Evolutionary conservation across 345 rosid species (phyloP).

Genomic region (Passiflora organensis): DNA sequence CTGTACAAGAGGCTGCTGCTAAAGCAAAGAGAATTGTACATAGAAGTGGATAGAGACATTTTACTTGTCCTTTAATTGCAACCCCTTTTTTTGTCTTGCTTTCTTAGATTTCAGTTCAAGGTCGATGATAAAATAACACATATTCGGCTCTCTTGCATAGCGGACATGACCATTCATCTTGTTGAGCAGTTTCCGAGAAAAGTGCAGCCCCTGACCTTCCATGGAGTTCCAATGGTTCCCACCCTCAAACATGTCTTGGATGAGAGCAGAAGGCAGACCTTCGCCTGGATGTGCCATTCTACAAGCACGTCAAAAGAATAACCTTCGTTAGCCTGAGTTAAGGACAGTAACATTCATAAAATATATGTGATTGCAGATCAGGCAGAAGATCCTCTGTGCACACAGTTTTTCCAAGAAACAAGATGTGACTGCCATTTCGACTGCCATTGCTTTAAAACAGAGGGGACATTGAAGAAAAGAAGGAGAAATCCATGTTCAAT

Average conservation of each 20-base stretch:
- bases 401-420: too few species aligned
- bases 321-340: neutral
- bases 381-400: too few species aligned
- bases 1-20: too few species aligned
- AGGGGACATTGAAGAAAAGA: too few species aligned
- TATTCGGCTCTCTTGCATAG: constrained; percentile 44
- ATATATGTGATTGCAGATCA: too few species aligned
- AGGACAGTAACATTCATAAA: constrained; percentile 1
- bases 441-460: too few species aligned
- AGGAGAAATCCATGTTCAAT: too few species aligned
- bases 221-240: constrained; percentile 42
- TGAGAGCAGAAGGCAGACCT: constrained; percentile 55
- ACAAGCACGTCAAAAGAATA: constrained; percentile 12
- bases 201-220: constrained; percentile 52
- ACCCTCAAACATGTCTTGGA: constrained; percentile 55
- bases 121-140: constrained; percentile 48
- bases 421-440: too few species aligned
- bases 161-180: constrained; percentile 54
- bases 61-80: too few species aligned
- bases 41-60: too few species aligned
- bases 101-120: constrained; percentile 39
- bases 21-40: too few species aligned
- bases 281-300: constrained; percentile 74
- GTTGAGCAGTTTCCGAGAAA: constrained; percentile 46
- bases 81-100: constrained; percentile 17